Percentiles rank a stretch among this genome's conserved stretches.
Evolutionary conservation across 257 asterid species (phyloP).

Genomic region (Penstemon eatonii): DNA sequence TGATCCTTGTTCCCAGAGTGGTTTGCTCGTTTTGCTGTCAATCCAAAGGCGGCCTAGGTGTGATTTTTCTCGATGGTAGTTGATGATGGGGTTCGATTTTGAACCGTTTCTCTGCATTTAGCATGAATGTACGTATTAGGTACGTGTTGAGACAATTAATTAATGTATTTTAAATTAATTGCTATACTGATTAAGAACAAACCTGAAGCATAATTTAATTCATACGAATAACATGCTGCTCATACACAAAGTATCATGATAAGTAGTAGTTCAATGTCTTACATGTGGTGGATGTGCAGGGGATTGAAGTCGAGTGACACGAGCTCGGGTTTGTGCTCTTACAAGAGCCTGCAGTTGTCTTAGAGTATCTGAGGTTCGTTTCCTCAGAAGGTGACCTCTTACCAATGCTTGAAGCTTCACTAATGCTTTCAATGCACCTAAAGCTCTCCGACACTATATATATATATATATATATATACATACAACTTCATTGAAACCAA

Average conservation of each 20-base stretch:
- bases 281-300: slow-evolving; percentile 62
- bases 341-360: slow-evolving; percentile 57
- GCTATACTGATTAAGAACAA: too few species aligned
- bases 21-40: slow-evolving; percentile 20
- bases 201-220: too few species aligned
- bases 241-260: too few species aligned
- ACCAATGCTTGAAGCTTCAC: slow-evolving; percentile 92
- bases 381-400: slow-evolving; percentile 78
- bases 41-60: slow-evolving; percentile 11
- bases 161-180: too few species aligned
- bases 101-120: slow-evolving; percentile 53
- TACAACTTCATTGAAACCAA: background rate
- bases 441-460: slow-evolving; percentile 73
- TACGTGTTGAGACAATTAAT: too few species aligned
- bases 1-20: slow-evolving; percentile 33
- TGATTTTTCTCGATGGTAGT: slow-evolving; percentile 23
- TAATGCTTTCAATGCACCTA: slow-evolving; percentile 75
- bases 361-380: slow-evolving; percentile 55
- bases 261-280: too few species aligned
- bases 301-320: slow-evolving; percentile 40
- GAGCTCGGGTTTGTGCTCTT: slow-evolving; percentile 68
- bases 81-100: slow-evolving; percentile 36
- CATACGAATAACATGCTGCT: too few species aligned
- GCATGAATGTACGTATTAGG: background rate
- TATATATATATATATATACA: background rate